Base-by-base conservation (phyloP, 2,329 filamentous ascomycete species). In the Berkeleyomyces rouxiae region DNA sequence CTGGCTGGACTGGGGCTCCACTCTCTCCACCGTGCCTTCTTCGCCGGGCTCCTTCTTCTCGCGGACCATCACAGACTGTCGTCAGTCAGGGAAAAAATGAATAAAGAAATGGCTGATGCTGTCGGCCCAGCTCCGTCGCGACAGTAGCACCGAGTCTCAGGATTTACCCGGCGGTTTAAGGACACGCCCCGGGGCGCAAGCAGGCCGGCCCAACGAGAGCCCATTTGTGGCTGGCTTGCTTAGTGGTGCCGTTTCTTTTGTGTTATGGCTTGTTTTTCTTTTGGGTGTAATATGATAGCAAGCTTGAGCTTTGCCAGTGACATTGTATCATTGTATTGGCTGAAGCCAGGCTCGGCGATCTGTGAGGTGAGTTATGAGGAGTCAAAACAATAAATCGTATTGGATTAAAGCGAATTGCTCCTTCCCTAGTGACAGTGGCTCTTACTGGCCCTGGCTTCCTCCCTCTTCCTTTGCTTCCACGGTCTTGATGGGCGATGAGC, bases 371-470 rank as follows among this genome's bases (percentile, higher is more conserved):
- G 23, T 7, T 16, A 47, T 13, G 42, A 43, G n/a, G 23, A 58
- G 37, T 7, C 7, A 13, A 47, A 43, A 33, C 59, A 49, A 49
- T 37, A 51, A 44, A 51, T 40, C n/a, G 23, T 7, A 57, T 43
- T 3, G 5, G 37, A 51, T 55, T 61, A 55, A 55, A 55, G 37
- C 59, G 46, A 57, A 43, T 55, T 33, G 47, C 47, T 53, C 44
- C 44, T 51, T 51, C 44, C 46, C 59, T 53, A 40, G 44, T 44
- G 47, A 47, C 49, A 51, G 59, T 49, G 46, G 59, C 44, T 43
- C 13, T 53, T 40, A 11, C 10, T 61, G 59, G 59, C 59, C 39
- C 39, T 51, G 59, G 46, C 47, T 55, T 49, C 47, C 40, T 61
- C 47, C 49, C 36, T 55, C 47, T 55, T 61, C 49, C 59, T 55